These are phyloP conservation scores for Halophytophthora batemanensis DNA, from an alignment of 352 stramenopile genomes.

Conservation along the genomic window DNA sequence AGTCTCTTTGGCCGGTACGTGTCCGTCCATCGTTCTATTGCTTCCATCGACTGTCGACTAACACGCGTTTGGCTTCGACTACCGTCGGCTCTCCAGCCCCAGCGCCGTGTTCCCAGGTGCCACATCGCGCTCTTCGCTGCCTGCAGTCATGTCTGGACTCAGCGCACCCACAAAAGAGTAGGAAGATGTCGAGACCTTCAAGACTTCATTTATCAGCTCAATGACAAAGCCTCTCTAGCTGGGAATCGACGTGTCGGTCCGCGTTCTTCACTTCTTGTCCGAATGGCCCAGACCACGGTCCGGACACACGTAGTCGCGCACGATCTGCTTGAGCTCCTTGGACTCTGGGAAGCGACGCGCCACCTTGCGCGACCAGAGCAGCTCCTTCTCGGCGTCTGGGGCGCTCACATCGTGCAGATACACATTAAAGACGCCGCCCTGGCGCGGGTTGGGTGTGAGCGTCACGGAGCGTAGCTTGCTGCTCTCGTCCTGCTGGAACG, in stretches of 20 bases:
- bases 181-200: neutral
- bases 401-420: conserved; percentile 41
- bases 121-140: conserved; percentile 18
- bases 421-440: conserved; percentile 69
- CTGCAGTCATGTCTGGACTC: conserved; percentile 19
- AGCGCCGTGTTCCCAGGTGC: conserved; percentile 31
- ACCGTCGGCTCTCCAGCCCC: conserved; percentile 8
- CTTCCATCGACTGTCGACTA: conserved; percentile 3
- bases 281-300: conserved; percentile 84
- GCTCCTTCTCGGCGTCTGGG: conserved; percentile 37
- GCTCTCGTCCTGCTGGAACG: conserved; percentile 78
- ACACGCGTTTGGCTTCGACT: neutral
- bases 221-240: too few species aligned
- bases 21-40: neutral
- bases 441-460: conserved; percentile 54
- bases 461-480: conserved; percentile 53
- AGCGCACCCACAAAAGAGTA: conserved; percentile 7
- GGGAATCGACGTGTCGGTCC: neutral
- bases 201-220: too few species aligned
- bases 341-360: conserved; percentile 87
- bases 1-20: conserved; percentile 47
- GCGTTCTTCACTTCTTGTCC: conserved; percentile 55
- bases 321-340: conserved; percentile 91
- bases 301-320: conserved; percentile 86
- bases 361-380: conserved; percentile 86